phyloP scores from a whole-genome alignment of 805 yeast genomes.

The Yarrowia divulgata region DNA sequence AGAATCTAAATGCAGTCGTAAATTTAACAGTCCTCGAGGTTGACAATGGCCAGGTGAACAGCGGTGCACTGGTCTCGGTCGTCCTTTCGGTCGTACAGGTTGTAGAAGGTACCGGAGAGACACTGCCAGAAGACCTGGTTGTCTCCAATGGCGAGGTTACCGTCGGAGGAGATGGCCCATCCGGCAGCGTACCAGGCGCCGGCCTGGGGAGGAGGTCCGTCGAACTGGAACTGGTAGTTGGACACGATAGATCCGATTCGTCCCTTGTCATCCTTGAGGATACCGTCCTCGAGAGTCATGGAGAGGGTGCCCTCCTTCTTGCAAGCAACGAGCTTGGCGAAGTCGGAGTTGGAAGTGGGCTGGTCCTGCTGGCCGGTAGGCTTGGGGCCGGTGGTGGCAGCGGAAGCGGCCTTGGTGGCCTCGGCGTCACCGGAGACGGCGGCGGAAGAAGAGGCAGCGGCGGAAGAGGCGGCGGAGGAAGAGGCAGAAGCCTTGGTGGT shows the following conservation, averaged over 20 bases:
- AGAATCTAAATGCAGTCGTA: conserved; percentile 33
- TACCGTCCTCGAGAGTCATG: conserved; percentile 33
- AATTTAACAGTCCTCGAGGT: conserved; percentile 36
- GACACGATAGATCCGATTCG: conserved; percentile 35
- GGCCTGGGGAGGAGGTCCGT: conserved; percentile 43
- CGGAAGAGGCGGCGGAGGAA: conserved; percentile 1
- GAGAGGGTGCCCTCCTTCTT: conserved; percentile 31
- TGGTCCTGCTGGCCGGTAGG: conserved; percentile 25
- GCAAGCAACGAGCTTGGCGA: conserved; percentile 34
- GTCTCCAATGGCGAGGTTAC: conserved; percentile 42
- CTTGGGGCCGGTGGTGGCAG: conserved; percentile 32
- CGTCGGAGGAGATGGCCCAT: conserved; percentile 42
- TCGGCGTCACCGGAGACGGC: conserved; percentile 3
- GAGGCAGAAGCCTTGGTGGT: conserved; percentile 32
- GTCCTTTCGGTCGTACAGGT: conserved; percentile 38
- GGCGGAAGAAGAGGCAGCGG: conserved; percentile 7
- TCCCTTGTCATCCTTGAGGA: conserved; percentile 27
- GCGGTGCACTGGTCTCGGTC: conserved; percentile 34
- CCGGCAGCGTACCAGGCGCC: conserved; percentile 42
- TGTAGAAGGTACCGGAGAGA: conserved; percentile 36
- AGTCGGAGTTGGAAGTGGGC: conserved; percentile 35
- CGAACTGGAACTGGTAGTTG: conserved; percentile 41
- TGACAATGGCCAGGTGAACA: conserved; percentile 35
- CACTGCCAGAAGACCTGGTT: conserved; percentile 40
- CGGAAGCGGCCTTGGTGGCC: conserved; percentile 17